phyloP scores from a whole-genome alignment of 2,329 filamentous ascomycete genomes.

The Fusarium devonianum region DNA sequence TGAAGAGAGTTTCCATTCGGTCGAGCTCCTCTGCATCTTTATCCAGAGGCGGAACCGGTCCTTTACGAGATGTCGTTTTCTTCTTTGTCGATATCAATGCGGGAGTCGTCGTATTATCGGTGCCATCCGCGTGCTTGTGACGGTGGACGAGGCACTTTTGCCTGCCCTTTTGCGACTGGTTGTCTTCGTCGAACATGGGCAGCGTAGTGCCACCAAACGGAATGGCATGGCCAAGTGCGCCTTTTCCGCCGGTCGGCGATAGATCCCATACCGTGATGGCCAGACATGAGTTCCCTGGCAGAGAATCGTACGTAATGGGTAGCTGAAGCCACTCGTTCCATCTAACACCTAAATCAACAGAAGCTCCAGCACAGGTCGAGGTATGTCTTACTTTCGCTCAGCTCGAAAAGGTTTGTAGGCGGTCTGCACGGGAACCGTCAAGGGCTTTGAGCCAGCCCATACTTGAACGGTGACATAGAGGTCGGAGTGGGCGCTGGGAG shows the following conservation, averaged over 20 bases:
- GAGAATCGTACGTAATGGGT: constrained; percentile 82
- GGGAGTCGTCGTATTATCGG: constrained; percentile 80
- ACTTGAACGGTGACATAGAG: constrained; percentile 92
- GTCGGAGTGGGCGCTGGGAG: constrained; percentile 76
- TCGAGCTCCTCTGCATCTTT: constrained; percentile 86
- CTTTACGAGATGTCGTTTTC: constrained; percentile 59
- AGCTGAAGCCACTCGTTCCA: constrained; percentile 98
- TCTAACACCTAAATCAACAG: constrained; percentile 48
- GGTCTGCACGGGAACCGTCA: constrained; percentile 91
- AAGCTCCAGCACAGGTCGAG: background rate
- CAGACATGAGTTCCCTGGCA: constrained; percentile 82
- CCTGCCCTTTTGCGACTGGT: constrained; percentile 87
- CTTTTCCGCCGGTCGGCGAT: constrained; percentile 76
- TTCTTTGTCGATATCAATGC: constrained; percentile 65
- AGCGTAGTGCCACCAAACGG: constrained; percentile 96
- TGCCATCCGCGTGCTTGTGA: constrained; percentile 83
- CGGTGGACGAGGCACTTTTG: constrained; percentile 91
- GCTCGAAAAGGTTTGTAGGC: constrained; percentile 89
- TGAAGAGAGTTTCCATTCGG: constrained; percentile 86
- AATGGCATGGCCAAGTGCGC: constrained; percentile 77
- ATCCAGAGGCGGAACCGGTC: constrained; percentile 61
- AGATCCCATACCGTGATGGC: constrained; percentile 97
- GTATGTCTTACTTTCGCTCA: constrained; percentile 63
- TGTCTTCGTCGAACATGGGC: constrained; percentile 89
- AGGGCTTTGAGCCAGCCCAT: constrained; percentile 93